Evolutionary conservation across 768 basidiomycete species (phyloP), one percentile per base, ranked within the genome.

Genomic region (Tylopilus subfusipes): DNA sequence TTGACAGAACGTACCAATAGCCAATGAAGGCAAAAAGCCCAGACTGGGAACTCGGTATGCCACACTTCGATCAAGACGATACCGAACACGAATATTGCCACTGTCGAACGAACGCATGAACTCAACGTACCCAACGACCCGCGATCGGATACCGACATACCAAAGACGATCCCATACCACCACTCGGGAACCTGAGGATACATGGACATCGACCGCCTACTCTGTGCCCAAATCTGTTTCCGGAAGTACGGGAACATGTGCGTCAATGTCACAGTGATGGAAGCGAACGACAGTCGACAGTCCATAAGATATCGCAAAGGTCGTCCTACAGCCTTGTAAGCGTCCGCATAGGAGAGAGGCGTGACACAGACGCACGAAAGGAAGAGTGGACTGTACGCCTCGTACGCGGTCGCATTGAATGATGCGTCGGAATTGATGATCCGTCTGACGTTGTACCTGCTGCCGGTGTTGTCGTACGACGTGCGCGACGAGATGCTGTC

Each of bases 261-360:
- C 27, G 78, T 81, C 56, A 90, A 65, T 2, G 86, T 87, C 1
- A 89, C 80, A 0, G 90, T 88, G 67, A 93, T 85, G 29, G 83
- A 79, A 2, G 90, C 90, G 59, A 93, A 93, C n/a, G 86, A 87
- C 10, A n/a, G n/a, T n/a, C n/a, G n/a, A n/a, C n/a, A 93, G 75
- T 22, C 85, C 90, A 63, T 93, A 94, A 10, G 84, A 77, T 33
- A 93, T 71, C 13, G 91, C 85, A 63, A 92, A 93, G 0, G 88
- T 86, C 25, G 82, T 73, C 27, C 69, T 68, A 44, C 22, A 19
- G 1, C 5, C 1, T 9, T 0, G 18, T 66, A n/a, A 62, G 39
- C 19, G 43, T 27, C 21, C 58, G 46, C 10, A 11, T 30, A 14
- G 7, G 3, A 24, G 5, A 40, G 18, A 2, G 42, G 21, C 13